Base-by-base conservation (phyloP, 2,329 filamentous ascomycete species). In the Waltergamsia citrina region DNA sequence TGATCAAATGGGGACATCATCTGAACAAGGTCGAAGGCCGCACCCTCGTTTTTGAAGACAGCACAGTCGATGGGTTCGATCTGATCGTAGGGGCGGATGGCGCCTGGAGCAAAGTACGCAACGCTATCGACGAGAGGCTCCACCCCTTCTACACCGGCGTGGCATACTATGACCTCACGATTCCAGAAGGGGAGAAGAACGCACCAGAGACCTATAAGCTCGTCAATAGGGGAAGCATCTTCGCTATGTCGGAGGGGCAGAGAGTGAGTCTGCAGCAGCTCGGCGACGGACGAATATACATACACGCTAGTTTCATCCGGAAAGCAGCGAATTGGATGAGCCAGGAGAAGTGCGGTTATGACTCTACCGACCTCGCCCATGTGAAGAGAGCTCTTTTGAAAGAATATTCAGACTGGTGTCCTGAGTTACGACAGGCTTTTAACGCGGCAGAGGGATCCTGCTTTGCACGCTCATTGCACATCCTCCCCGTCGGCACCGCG, bases 211-310 rank as follows among this genome's bases (percentile, higher is more conserved):
- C 73, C 1, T 46, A 53, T 39, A 52, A 59, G 33, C 45, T 62
- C 6, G 60, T 71, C 30, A 69, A 71, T 33, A 50, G 60, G 5
- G 70, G 69, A 10, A 65, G 52, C 39, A 18, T 65, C 12, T 71
- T 71, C 41, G 57, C 55, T 3, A 55, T 58, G 37, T 49, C 49
- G 10, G 60, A 67, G 17, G 62, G 62, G 8, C 52, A 57, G 33
- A 53, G 57, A 23, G 37, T 73, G 10, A 42, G 51, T 4, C 36
- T 60, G 10, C 50, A 59, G 34, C 56, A 62, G 15, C 52, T 62
- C 48, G 71, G 71, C 23, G 62, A 73, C 37, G 66, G 63, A 7
- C 65, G 59, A 41, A 43, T 74, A 18, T 52, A 53, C 35, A 48
- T 66, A 43, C 59, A 52, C 33, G 47, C 58, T 9, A 45, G 52